Conservation (phyloP, 2,329 filamentous ascomycete species). For the Monosporascus ibericus region DNA sequence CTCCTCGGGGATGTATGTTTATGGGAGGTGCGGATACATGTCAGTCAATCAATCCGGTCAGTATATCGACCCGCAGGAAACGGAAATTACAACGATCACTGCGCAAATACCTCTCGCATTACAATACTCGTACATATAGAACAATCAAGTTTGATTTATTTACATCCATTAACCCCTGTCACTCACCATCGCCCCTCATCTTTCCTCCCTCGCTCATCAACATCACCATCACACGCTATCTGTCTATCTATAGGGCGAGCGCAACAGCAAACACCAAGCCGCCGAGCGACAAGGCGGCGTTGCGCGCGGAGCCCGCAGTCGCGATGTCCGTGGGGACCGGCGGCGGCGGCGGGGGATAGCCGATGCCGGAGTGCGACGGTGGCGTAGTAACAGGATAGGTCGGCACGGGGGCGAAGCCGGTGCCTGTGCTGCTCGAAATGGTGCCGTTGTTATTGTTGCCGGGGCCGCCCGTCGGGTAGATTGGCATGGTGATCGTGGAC, state of each 20-base stretch:
- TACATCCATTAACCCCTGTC: no score
- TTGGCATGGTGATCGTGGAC: constrained; percentile 45
- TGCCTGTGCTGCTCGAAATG: constrained; percentile 61
- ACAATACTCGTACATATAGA: no score
- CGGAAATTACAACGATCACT: no score
- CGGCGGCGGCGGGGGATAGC: constrained; percentile 4
- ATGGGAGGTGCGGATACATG: no score
- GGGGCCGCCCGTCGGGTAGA: constrained; percentile 56
- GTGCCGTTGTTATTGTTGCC: constrained; percentile 57
- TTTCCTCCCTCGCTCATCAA: neutral
- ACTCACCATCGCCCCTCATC: no score
- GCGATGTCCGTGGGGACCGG: neutral
- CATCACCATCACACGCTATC: no score
- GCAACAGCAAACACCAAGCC: constrained; percentile 9
- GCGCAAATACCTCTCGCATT: no score
- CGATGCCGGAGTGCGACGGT: constrained; percentile 3
- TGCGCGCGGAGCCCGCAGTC: constrained; percentile 15
- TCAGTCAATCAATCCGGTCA: no score
- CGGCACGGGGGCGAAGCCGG: constrained; percentile 40
- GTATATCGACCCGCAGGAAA: no score
- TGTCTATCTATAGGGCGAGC: constrained; percentile 2
- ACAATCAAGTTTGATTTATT: no score
- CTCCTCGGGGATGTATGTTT: no score
- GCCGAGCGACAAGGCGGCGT: constrained; percentile 9
- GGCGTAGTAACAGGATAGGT: constrained; percentile 6